Evolutionary conservation across 2,329 filamentous ascomycete genomes (phyloP), one percentile per base, ranked within the genome.

Genomic region (Phialemoniopsis sp.): DNA sequence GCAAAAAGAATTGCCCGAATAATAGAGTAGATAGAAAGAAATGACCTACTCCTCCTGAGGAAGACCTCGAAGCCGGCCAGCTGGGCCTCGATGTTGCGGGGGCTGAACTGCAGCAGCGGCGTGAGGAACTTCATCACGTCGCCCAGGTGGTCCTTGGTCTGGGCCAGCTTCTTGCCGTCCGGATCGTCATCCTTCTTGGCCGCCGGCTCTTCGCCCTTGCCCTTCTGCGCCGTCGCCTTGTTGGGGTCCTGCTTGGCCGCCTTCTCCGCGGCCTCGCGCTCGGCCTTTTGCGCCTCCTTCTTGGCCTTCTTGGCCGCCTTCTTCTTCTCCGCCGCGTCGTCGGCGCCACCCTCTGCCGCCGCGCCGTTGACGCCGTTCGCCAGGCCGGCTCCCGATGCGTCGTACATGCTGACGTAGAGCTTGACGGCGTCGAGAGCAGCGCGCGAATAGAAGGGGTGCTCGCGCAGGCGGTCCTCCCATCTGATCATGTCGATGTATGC

Each of bases 401-500:
- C 91, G 46, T 85, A 73, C 48, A 98, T 73, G 47, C 80, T 71
- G 19, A 95, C 58, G 59, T 96, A 97, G 26, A 94, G 73, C 45
- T 83, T 78, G 44, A 95, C 77, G 6, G 91, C 90, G 38, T 82
- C 81, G 17, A 95, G 69, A 1, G 93, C 91, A 36, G 88, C 87
- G 33, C 89, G 77, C 5, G 85, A 84, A 66, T 87, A 98, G 68
- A 95, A 96, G 2, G 93, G 93, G 59, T 98, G 93, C 53, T 95
- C 87, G 39, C 89, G 83, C 33, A 97, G 66, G 45, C 82, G 80
- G 57, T 98, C 90, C 59, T 97, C 91, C 94, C 93, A 98, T 51
- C 86, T 80, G 34, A 98, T 75, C 89, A 98, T 95, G 52, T 96
- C 90, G 31, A 98, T 72, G 58, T 98, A 98, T 2, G 93, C 87